Conservation (phyloP, 225 moss, liverwort and hornwort genomes). For the Anthoceros angustus region DNA sequence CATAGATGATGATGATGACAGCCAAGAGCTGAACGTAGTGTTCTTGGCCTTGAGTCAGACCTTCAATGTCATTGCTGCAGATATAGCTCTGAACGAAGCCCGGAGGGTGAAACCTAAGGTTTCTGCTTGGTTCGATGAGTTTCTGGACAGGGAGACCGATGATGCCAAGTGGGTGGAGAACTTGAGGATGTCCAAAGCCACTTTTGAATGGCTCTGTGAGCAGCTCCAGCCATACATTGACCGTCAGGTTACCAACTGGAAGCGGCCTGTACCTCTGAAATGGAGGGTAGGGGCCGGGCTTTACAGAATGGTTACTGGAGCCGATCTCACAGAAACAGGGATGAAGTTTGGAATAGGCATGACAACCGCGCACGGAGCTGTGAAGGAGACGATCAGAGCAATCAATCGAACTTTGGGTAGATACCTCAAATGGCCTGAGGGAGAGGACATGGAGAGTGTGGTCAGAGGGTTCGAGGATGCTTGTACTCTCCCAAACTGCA, state of each 20-base stretch:
- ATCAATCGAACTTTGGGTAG: conserved; percentile 11
- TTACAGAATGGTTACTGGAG: conserved; percentile 10
- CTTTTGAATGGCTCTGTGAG: conserved; percentile 1
- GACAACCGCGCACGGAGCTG: conserved; percentile 5
- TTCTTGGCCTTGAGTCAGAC: background rate
- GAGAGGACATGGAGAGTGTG: conserved; percentile 9
- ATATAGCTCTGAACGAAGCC: background rate
- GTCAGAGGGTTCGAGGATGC: conserved; percentile 5
- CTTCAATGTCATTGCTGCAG: conserved; percentile 2
- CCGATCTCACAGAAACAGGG: conserved; percentile 7
- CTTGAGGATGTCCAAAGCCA: background rate
- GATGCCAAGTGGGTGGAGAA: background rate
- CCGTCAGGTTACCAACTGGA: background rate
- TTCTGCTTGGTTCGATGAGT: background rate
- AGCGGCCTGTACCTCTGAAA: conserved; percentile 6
- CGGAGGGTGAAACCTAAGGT: background rate
- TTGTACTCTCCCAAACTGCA: conserved; percentile 11
- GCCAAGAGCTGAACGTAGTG: background rate
- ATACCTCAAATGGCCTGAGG: conserved; percentile 12
- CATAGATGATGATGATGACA: background rate
- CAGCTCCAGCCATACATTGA: background rate
- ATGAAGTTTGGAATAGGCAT: conserved; percentile 12
- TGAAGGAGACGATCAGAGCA: conserved; percentile 9
- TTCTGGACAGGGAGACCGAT: conserved; percentile 1
- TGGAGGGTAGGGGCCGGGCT: conserved; percentile 12